Evolutionary conservation across 2,329 filamentous ascomycete genomes (phyloP), one percentile per base, ranked within the genome.

Genomic region (Pyrenophora teres): DNA sequence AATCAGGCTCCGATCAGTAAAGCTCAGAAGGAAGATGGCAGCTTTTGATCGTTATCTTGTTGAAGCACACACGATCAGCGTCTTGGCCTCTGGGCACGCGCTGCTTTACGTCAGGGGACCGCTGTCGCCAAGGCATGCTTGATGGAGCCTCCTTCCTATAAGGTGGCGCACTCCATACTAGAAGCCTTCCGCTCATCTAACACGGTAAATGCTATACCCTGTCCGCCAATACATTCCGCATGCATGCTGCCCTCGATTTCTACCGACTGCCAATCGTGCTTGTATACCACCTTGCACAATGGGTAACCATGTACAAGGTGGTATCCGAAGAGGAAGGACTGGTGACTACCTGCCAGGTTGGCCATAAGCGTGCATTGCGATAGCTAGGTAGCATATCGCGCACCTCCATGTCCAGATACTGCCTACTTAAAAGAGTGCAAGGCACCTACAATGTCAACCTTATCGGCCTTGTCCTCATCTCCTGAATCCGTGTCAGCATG

Each of bases 61-160:
- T 46, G 30, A 15, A 50, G 46, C 31, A 30, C 40, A 27, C 46
- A 19, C 32, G 59, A 62, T 60, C 57, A 58, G 50, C 57, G 52
- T 27, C 60, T 60, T 51, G 56, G 56, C 58, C 37, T 49, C 53
- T 57, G 43, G 54, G 57, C 46, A 45, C 52, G 47, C 52, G 51
- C 51, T 27, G 16, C 25, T 32, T 23, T 10, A 25, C 10, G 19
- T 19, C 15, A 41, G 40, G 41, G 41, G 35, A 59, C 53, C 54
- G 51, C 45, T 57, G 54, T 56, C 44, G 59, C 67, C 68, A 69
- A 72, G 68, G 52, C 52, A 40, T 47, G 56, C 51, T 59, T 61
- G 46, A 60, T 67, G 53, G 56, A 54, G 57, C 64, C 68, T 67
- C 69, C 70, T 72, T 66, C 70, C 70, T 61, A 55, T 62, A 67